Base-by-base conservation (phyloP, 2,329 filamentous ascomycete species). In the Arthrobotrys megalospora region DNA sequence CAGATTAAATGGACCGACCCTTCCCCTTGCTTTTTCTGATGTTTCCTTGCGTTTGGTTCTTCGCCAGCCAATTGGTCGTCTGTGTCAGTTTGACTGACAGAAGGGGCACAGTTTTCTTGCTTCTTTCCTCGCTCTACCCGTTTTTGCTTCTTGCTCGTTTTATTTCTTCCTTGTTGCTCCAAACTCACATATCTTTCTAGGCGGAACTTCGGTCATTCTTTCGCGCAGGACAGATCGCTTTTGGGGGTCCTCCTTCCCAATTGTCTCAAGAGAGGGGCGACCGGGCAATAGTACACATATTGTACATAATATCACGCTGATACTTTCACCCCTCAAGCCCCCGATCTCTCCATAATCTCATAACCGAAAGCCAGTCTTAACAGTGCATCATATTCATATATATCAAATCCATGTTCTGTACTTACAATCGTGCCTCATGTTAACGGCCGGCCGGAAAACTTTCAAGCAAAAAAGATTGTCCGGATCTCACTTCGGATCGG, bases 161-260 rank as follows among this genome's bases (percentile, higher is more conserved):
- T 69, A 60, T 48, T 53, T 66, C 48, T 63, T 67, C 50, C 38
- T 67, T 75, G 41, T 28, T 50, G 21, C 63, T 67, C 50, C 19
- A 24, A 41, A 34, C 53, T 19, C 41, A 11, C 53, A 19, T 52
- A 21, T 52, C 24, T 48, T 48, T 1, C 41, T 21, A 62, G 70
- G 70, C 70, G 70, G 70, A 75, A 75, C 62, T 75, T 75, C 70
- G 70, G 70, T 75, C 62, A 58, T 67, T 77, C 60, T 58, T 77
- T 77, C 66, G 65, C 72, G 58, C 65, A 65, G 64, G 45, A 69
- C 71, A 60, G 53, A 62, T 77, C 72, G 48, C 66, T 43, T 65
- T 72, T 53, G 63, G 62, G 70, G 70, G 62, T 52, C 53, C 70
- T 68, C 63, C 70, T 68, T 75, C 70, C 58, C 52, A 62, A 77